A percentile compares a stretch with the other conserved stretches of the same genome.
These are phyloP conservation scores for button mushroom (Agaricus bisporus) DNA, from an alignment of 768 basidiomycete genomes.

Conservation along the genomic window DNA sequence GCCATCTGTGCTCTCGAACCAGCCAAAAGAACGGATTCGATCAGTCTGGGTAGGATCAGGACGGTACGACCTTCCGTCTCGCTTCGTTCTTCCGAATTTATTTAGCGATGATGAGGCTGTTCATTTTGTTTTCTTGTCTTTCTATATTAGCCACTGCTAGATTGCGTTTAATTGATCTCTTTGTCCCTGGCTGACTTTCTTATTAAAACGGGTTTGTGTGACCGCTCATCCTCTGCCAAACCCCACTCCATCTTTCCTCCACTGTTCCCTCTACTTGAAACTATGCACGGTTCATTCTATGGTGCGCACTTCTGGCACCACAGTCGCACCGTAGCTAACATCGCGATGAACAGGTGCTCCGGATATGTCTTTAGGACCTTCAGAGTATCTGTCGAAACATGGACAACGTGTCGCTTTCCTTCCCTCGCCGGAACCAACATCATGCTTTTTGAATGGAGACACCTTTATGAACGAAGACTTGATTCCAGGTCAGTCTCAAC, in stretches of 20 bases:
- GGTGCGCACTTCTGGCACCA: background rate
- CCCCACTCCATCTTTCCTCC: background rate
- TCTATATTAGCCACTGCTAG: constrained; percentile 25
- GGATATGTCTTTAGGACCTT: background rate
- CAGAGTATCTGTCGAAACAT: background rate
- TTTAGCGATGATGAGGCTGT: constrained; percentile 33
- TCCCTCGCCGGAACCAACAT: background rate
- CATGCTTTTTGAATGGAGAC: background rate
- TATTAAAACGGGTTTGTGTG: constrained; percentile 23
- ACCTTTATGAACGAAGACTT: background rate
- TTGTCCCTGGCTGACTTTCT: constrained; percentile 24
- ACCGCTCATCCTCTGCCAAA: background rate
- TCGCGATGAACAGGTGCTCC: background rate
- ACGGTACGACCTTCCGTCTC: constrained; percentile 20
- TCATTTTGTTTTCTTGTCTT: constrained; percentile 17
- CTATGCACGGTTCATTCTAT: background rate
- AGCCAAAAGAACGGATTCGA: constrained; percentile 8
- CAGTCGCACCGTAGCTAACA: background rate
- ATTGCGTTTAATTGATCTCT: constrained; percentile 23
- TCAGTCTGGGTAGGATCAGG: constrained; percentile 12
- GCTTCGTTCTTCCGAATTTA: constrained; percentile 21
- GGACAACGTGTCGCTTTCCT: background rate
- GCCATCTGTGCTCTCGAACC: background rate
- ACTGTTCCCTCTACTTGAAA: background rate
- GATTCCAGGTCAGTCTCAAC: background rate